Base-by-base conservation (phyloP, 1,284 basidiomycete species). In the Ceratobasidium sp. region DNA sequence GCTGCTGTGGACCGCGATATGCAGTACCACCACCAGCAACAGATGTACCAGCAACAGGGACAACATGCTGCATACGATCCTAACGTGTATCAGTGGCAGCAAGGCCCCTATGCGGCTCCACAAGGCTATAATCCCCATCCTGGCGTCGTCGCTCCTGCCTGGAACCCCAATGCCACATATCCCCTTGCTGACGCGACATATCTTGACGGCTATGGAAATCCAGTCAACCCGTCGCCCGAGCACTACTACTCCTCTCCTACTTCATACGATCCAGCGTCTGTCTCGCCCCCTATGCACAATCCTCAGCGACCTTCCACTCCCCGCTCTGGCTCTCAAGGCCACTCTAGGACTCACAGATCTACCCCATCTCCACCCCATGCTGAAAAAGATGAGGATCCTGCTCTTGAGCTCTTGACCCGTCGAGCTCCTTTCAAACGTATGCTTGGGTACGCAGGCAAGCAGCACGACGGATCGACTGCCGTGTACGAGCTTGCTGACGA, bases 401-500 rank as follows among this genome's bases (percentile, higher is more conserved):
- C 69, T 17, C 32, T 61, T 32, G 69, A 71, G 43, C 29, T 59
- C 40, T 25, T 71, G 11, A 44, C 37, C 6, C 37, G 56, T 43
- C 54, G 43, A 29, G 56, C 54, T 7, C 69, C 54, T 15, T 71
- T 61, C 44, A 71, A 61, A 56, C 69, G 69, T 19, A 71, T 71
- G 56, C 25, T 71, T 25, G 69, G 57, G 13, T 71, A 71, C 29
- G 69, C 43, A 3, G 69, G 69, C 17, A 71, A 61, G 25, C 69
- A 71, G 17, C 46, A 71, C 29, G 56, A 71, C 34, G 69, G 69
- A 9, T 32, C 56, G 5, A n/a, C 34, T 15, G 69, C 37, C 2
- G 69, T 71, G 2, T 71, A 71, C 37, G 69, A 71, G 44, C 44
- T 71, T 6, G 19, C 56, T 32, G 69, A 71, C 57, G 40, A 61